Percentiles rank a stretch among this genome's conserved stretches.
Conservation (phyloP, 257 asterid species). For the Solanum corneliomulleri region DNA sequence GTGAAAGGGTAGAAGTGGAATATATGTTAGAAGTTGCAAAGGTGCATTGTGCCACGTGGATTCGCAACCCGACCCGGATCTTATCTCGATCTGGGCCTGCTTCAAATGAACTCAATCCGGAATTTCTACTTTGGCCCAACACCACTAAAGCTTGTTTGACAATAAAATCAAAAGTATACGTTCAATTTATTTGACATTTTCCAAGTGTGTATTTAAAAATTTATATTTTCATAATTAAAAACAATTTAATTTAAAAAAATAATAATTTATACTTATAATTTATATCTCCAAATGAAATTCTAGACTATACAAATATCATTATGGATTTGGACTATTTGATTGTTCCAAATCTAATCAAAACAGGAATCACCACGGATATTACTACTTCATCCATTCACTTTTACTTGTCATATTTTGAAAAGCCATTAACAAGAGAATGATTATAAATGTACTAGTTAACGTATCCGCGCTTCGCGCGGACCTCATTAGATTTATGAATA, state of each 20-base stretch:
- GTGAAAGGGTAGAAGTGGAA: neutral
- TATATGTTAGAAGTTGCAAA: neutral
- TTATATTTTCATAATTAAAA: neutral
- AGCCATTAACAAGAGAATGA: too few species aligned
- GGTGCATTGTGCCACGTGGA: neutral
- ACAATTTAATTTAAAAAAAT: neutral
- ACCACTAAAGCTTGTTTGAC: neutral
- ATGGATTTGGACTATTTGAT: neutral
- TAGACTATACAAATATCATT: neutral
- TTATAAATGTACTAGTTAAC: too few species aligned
- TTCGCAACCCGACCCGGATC: neutral
- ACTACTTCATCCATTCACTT: too few species aligned
- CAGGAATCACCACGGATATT: neutral
- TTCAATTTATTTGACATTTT: neutral
- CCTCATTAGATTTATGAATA: too few species aligned
- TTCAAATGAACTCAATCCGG: neutral
- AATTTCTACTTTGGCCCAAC: neutral
- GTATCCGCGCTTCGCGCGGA: too few species aligned
- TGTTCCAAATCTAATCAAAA: neutral
- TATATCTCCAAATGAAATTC: neutral
- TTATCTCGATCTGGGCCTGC: neutral
- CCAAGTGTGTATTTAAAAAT: neutral
- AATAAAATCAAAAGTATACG: neutral
- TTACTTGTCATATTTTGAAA: too few species aligned
- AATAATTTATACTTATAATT: neutral